Evolutionary conservation across 441 rosid species (phyloP).

Genomic region (Populus hybrid): DNA sequence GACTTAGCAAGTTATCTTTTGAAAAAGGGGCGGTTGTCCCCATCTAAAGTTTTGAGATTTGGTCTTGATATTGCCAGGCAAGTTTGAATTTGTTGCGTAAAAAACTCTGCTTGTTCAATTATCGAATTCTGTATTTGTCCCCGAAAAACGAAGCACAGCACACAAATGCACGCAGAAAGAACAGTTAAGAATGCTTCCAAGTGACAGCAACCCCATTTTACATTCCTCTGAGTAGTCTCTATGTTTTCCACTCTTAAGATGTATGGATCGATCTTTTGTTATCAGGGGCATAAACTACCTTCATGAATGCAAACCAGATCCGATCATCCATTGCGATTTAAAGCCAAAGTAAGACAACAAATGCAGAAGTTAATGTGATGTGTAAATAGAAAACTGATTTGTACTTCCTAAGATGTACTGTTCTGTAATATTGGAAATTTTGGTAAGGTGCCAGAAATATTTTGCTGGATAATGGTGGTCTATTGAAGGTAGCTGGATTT

Average conservation of each 20-base stretch:
- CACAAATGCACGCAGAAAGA: background rate
- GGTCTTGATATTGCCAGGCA: constrained; percentile 89
- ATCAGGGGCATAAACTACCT: constrained; percentile 97
- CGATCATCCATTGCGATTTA: constrained; percentile 84
- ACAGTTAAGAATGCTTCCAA: background rate
- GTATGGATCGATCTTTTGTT: constrained; percentile 26
- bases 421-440: constrained; percentile 72
- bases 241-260: constrained; percentile 14
- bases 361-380: constrained; percentile 42
- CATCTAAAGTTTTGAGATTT: constrained; percentile 72
- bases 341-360: constrained; percentile 88
- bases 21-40: constrained; percentile 89
- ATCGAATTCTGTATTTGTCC: background rate
- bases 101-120: constrained; percentile 3
- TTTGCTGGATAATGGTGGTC: constrained; percentile 95
- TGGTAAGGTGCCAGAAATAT: constrained; percentile 99
- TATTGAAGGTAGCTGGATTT: constrained; percentile 79
- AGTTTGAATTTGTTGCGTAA: constrained; percentile 16
- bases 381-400: constrained; percentile 11
- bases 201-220: background rate
- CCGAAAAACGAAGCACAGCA: background rate
- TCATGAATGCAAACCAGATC: constrained; percentile 97
- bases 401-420: constrained; percentile 27
- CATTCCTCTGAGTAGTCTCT: background rate
- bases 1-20: constrained; percentile 81